Evolutionary conservation across 2,329 filamentous ascomycete genomes (phyloP), one percentile per base, ranked within the genome.

Genomic region (Hypoxylon sp.): DNA sequence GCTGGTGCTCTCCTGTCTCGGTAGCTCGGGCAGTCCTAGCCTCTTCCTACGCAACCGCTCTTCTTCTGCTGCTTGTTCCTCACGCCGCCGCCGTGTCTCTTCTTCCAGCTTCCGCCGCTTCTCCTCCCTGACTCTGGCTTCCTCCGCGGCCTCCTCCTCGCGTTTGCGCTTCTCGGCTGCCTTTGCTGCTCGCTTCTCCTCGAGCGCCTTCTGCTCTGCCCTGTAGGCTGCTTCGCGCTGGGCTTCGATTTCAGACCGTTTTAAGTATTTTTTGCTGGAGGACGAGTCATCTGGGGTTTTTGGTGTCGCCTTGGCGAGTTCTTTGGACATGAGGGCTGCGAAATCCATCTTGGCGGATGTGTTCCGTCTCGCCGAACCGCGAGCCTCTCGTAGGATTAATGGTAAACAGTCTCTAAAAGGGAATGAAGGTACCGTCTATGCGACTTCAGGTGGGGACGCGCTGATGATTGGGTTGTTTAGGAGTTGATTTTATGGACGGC

Each of bases 261-360:
- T 94, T 68, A 93, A 81, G 78, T 93, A 98, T 79, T 97, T 97
- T 74, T 91, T 90, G 14, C 81, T 78, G 19, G 70, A 41, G 41
- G 57, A 54, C 34, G 73, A 34, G 32, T 71, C 45, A 57, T 68
- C 34, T 30, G 74, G 58, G n/a, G 76, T 41, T 27, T 74, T 79
- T 68, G 55, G 81, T 71, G 93, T 93, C 71, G 90, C 85, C 79
- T 96, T 96, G 74, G 92, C 88, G 75, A 99, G 96, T 80, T 97
- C 94, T 76, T 93, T 91, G 74, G 92, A 89, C 93, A 99, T 97
- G 50, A 99, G 83, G 34, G 93, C 88, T 66, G 94, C 94, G 83
- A 99, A 99, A 80, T 99, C 94, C 96, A 99, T 99, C 71, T 67
- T 84, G 76, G 67, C 53, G 29, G 60, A 11, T 12, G 32, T 48